A percentile compares a stretch with the other conserved stretches of the same genome.
These are phyloP conservation scores for Mollisiaceae sp. DNA, from an alignment of 2,329 filamentous ascomycete species.

Conservation along the genomic window DNA sequence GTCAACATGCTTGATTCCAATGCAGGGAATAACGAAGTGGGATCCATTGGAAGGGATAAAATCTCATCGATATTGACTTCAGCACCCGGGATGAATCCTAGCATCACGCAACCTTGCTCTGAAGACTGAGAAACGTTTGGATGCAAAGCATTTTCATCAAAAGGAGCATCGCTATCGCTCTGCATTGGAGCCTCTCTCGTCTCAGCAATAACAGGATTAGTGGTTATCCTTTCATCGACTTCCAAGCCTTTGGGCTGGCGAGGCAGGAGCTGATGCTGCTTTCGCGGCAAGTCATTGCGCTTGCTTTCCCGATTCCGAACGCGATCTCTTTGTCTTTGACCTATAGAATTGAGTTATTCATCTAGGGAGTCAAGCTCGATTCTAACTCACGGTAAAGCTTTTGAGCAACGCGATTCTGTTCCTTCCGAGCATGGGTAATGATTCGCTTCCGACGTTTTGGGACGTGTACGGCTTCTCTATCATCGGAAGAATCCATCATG, in stretches of 20 bases:
- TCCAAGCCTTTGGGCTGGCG: background rate
- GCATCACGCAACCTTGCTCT: background rate
- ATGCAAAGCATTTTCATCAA: background rate
- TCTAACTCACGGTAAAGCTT: slow-evolving; percentile 43
- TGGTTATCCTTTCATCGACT: background rate
- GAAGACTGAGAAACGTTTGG: background rate
- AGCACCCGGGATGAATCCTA: no score
- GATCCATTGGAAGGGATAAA: background rate
- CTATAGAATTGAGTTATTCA: slow-evolving; percentile 13
- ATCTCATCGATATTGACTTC: background rate
- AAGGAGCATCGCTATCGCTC: background rate
- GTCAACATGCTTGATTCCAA: background rate
- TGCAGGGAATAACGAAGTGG: background rate
- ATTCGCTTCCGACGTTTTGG: slow-evolving; percentile 38
- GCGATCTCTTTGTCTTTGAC: slow-evolving; percentile 31
- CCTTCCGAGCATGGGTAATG: slow-evolving; percentile 45
- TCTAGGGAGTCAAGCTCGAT: background rate
- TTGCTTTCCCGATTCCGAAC: background rate
- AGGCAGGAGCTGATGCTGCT: slow-evolving; percentile 13
- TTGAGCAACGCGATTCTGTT: slow-evolving; percentile 47
- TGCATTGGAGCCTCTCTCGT: background rate
- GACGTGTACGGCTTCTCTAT: background rate
- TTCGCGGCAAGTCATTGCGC: background rate
- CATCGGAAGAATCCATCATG: slow-evolving; percentile 10
- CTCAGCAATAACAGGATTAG: background rate